Base-by-base conservation (phyloP, 2,329 filamentous ascomycete species). In the Gliomastix tumulicola region DNA sequence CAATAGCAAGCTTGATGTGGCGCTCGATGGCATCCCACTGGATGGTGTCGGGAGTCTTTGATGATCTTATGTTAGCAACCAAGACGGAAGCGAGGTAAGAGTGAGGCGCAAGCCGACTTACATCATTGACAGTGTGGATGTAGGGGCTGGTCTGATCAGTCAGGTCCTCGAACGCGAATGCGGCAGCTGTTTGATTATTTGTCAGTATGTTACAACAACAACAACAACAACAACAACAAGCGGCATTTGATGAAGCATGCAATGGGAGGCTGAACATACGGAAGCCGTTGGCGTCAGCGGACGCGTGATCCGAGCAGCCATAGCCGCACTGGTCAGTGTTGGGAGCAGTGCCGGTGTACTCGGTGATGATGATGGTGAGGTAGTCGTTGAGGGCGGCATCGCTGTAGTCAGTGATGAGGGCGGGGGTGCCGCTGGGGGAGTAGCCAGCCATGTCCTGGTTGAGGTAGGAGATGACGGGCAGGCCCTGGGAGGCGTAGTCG, bases 371-470 rank as follows among this genome's bases (percentile, higher is more conserved):
- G 7, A 49, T 36, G 9, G 52, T 36, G 51, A 57, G 41, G 44
- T 66, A 71, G 7, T 55, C 46, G 3, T 59, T 66, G 22, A 72
- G 50, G 27, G 49, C 43, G 11, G 54, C 39, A 49, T 69, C 65
- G 18, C 62, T 64, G 40, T 66, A 66, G 49, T 71, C 67, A 16
- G 59, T 66, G 46, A 60, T 66, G 15, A 71, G 56, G 12, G 63
- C 59, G 17, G 68, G 55, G 37, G 58, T 56, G n/a, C 62, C 63
- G 42, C 60, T 63, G 21, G 65, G 63, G 4, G 63, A 65, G 47
- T 62, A 70, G 5, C 67, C 67, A 5, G 68, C 60, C 67, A 71
- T 71, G 43, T 71, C 68, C 49, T 69, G 66, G 53, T 70, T 69
- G 32, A 71, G 49, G 41, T 69, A 61, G 11, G 62, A 65, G n/a